Evolutionary conservation across 2,329 filamentous ascomycete species (phyloP), one percentile per base, ranked within the genome.

Genomic region (Xylariaceae sp.): DNA sequence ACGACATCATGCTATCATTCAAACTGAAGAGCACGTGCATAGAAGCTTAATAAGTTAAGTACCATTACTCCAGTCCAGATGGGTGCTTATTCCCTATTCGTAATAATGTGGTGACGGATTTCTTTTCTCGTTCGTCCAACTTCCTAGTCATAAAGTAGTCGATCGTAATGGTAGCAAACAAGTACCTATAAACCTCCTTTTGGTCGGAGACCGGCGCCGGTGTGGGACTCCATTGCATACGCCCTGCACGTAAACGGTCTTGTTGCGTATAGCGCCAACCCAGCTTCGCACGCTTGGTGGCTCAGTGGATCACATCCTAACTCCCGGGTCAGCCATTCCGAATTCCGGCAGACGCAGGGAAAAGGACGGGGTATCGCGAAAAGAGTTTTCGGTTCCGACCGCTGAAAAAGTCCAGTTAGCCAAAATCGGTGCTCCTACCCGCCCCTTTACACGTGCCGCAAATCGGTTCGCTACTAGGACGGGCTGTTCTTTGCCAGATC

Each of bases 321-420:
- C 30, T 26, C 33, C 51, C 53, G 49, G 53, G 43, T 52, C 49
- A 53, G 49, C 43, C 33, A 53, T 53, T 53, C 53, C 53, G 53
- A 40, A 29, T 53, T 56, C 53, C 53, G 53, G 53, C 47, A 24
- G 29, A 43, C 29, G 35, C 36, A 36, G 35, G 43, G 50, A 32
- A 37, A 45, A 47, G 26, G 30, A 39, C 42, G 36, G 26, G 20
- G 37, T 32, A 26, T 48, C 23, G 49, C 10, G 32, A n/a, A 10
- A 23, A 9, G 6, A 6, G 15, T n/a, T n/a, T n/a, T n/a, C n/a
- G n/a, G n/a, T n/a, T n/a, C n/a, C n/a, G n/a, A n/a, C n/a, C n/a
- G n/a, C n/a, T n/a, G n/a, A n/a, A n/a, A n/a, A n/a, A n/a, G n/a
- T n/a, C n/a, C n/a, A n/a, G 37, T 53, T 27, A 23, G 26, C 44